These are phyloP conservation scores for Botrytis hyacinthi DNA, from an alignment of 2,329 filamentous ascomycete species.

Conservation along the genomic window DNA sequence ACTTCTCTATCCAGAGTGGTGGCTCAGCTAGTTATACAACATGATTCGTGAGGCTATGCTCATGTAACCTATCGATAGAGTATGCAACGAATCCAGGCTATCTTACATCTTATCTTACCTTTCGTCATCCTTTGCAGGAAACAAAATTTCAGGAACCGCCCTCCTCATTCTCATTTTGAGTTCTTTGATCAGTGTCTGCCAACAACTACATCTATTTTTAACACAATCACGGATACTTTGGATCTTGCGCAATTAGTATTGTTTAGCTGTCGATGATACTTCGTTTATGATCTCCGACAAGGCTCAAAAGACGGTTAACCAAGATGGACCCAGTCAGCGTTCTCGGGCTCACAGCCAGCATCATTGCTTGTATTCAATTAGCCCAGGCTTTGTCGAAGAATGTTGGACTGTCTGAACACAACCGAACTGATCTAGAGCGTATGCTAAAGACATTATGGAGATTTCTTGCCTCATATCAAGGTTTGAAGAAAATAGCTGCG, in stretches of 20 bases:
- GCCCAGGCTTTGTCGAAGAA: background rate
- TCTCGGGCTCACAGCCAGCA: constrained; percentile 8
- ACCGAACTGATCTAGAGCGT: background rate
- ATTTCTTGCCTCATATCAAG: background rate
- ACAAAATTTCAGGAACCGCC: background rate
- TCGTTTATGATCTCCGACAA: background rate
- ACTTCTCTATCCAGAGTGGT: background rate
- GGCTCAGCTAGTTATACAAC: too few species aligned
- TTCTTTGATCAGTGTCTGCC: background rate
- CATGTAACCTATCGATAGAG: background rate
- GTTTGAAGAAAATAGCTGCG: background rate
- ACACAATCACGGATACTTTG: background rate
- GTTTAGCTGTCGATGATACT: background rate
- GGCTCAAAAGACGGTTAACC: background rate
- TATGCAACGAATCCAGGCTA: background rate
- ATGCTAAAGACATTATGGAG: background rate
- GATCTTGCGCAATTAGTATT: background rate
- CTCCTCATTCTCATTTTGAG: background rate
- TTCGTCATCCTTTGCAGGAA: background rate
- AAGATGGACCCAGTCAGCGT: constrained; percentile 4
- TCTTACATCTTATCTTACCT: background rate
- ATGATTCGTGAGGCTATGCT: background rate
- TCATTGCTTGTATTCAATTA: constrained; percentile 5
- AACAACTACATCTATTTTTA: background rate
- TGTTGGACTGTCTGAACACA: background rate